Evolutionary conservation across 2,329 filamentous ascomycete genomes (phyloP).

Genomic region (Capronia americana): DNA sequence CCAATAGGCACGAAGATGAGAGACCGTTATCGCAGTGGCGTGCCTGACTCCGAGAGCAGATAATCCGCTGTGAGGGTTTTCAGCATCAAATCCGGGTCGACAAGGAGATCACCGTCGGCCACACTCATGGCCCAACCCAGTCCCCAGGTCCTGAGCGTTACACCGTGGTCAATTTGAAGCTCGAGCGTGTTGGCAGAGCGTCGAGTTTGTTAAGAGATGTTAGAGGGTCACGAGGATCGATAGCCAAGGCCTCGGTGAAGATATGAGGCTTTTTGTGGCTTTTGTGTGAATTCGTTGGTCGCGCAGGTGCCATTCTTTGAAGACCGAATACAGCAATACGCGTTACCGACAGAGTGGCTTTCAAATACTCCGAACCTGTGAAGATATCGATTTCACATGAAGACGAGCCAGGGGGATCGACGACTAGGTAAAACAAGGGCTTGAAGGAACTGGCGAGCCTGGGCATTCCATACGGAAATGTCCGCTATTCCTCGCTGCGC

Average conservation of each 20-base stretch:
- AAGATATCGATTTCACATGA: neutral
- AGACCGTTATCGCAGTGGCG: neutral
- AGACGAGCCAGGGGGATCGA: neutral
- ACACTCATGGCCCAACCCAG: neutral
- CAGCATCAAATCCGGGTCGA: neutral
- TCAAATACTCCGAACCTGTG: neutral
- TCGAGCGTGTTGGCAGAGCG: neutral
- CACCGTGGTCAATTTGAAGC: neutral
- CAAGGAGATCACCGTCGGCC: neutral
- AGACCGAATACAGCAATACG: neutral
- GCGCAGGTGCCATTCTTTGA: neutral
- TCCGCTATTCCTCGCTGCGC: neutral
- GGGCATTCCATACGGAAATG: neutral
- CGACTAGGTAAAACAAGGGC: neutral
- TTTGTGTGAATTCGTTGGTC: neutral
- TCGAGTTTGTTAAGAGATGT: neutral
- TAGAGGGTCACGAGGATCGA: neutral
- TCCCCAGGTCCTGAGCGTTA: neutral
- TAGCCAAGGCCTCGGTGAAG: neutral
- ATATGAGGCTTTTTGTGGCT: neutral
- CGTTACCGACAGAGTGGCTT: neutral
- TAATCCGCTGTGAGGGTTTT: neutral
- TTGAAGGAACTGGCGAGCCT: neutral
- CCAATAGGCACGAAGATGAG: neutral
- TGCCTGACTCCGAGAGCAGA: neutral